Base-by-base conservation (phyloP, 129 eudicot species). In the Flaveria sonorensis region DNA sequence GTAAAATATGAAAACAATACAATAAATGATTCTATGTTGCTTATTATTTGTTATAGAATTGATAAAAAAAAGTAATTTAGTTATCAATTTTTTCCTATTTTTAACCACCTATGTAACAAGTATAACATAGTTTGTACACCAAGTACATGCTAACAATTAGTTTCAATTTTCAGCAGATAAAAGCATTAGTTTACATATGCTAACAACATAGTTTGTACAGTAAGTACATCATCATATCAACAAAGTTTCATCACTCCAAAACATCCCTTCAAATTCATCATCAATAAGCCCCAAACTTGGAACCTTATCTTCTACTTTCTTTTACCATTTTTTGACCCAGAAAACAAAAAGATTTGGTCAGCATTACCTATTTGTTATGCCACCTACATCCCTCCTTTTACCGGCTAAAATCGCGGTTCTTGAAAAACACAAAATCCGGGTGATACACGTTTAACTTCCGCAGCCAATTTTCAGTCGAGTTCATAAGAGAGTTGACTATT, bases 381-480 rank as follows among this genome's bases (percentile, higher is more conserved):
- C 65, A 51, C 59, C 68, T 52, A 60, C 60, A 32, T 42, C 18
- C 48, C 30, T 61, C 24, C 53, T 72, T 36, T 82, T 79, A 88
- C 80, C 92, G 70, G 82, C 79, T 77, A 74, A 74, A 74, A 7
- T 81, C 86, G 42, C 82, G 96, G 21, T 89, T 85, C 72, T 81
- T 77, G 69, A 91, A 94, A 78, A 91, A 94, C 80, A 74, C 75
- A 78, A 82, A 89, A 80, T 94, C 98, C 0, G 98, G 98, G 69
- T 94, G 97, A 70, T 83, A 76, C 50, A 86, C 98, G 55, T 91
- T 86, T 86, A 91, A 72, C 28, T 43, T 74, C 66, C 88, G 88
- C 26, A 94, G 87, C 98, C 98, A 94, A 45, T 89, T 87, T 45
- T 87, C 97, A 75, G 98, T 96, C 7, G 81, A 85, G 52, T 76